Percentiles rank a stretch among this genome's conserved stretches.
These are phyloP conservation scores for Isatis lusitanica DNA, from an alignment of 441 rosid genomes.

Conservation along the genomic window DNA sequence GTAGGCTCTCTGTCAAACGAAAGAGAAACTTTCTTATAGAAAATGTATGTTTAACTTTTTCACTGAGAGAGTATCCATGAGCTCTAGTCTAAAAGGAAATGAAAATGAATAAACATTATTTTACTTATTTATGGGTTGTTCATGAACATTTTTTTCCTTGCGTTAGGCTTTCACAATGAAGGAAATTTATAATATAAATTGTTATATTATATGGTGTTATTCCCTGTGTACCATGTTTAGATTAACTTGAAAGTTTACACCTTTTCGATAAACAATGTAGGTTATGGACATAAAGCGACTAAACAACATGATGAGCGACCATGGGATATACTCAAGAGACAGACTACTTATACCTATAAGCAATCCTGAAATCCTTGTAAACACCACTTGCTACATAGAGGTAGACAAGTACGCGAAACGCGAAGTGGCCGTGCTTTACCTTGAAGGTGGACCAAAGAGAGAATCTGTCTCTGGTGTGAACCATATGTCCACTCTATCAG, in stretches of 20 bases:
- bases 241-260: neutral
- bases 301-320: slow-evolving; percentile 95
- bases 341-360: slow-evolving; percentile 78
- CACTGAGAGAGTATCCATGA: too few species aligned
- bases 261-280: slow-evolving; percentile 39
- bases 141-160: neutral
- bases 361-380: slow-evolving; percentile 57
- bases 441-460: slow-evolving; percentile 56
- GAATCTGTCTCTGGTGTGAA: slow-evolving; percentile 32
- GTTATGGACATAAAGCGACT: slow-evolving; percentile 77
- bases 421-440: slow-evolving; percentile 83
- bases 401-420: slow-evolving; percentile 71
- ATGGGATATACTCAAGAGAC: slow-evolving; percentile 84
- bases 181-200: neutral
- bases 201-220: neutral
- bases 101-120: too few species aligned
- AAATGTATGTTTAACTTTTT: too few species aligned
- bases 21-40: too few species aligned
- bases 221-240: neutral
- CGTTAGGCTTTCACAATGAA: neutral
- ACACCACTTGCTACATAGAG: slow-evolving; percentile 77
- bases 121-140: neutral
- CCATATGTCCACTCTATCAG: slow-evolving; percentile 40
- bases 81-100: too few species aligned
- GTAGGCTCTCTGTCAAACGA: neutral